Evolutionary conservation across 2,329 filamentous ascomycete genomes (phyloP), one percentile per base, ranked within the genome.

Genomic region (Pseudogymnoascus sp.): DNA sequence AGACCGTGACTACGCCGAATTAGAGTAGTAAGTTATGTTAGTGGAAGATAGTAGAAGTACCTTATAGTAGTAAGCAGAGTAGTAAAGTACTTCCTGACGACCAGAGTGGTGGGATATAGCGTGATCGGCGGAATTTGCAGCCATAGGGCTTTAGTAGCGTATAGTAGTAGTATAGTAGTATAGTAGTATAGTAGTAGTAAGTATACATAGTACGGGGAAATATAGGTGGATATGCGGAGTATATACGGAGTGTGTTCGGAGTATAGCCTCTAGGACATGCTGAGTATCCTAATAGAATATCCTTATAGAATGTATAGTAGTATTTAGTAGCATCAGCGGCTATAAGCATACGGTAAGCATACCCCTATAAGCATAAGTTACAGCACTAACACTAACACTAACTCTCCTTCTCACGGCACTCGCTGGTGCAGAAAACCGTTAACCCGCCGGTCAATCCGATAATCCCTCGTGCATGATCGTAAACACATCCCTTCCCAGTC

Each of bases 61-160:
- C n/a, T 16, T 31, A 53, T 53, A 31, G 46, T 31, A 53, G 46
- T 53, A 53, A 19, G n/a, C 46, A 19, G 4, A 11, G 26, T 31
- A 19, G 46, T 31, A 14, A 26, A n/a, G n/a, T 50, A 50, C 24
- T n/a, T 40, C 38, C 22, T 50, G 14, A n/a, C 11, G 24, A 31
- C 46, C 46, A 31, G 46, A 31, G 46, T 53, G 46, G 26, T 53
- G 46, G 46, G 46, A 53, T 50, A 53, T 53, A 53, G 46, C 46
- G 26, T 53, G 46, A 53, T 53, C 26, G 46, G n/a, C 46, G 6
- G n/a, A 16, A 16, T 19, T 31, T 19, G 46, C 26, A 53, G 46
- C 46, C 8, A 26, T 53, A 53, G 41, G 40, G 19, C 40, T 43
- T 43, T 43, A 12, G n/a, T 8, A 40, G n/a, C 19, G 19, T 19